A percentile compares a stretch with the other conserved stretches of the same genome.
phyloP scores from a whole-genome alignment of 2,329 filamentous ascomycete species.

The Aureobasidium mangrovei region DNA sequence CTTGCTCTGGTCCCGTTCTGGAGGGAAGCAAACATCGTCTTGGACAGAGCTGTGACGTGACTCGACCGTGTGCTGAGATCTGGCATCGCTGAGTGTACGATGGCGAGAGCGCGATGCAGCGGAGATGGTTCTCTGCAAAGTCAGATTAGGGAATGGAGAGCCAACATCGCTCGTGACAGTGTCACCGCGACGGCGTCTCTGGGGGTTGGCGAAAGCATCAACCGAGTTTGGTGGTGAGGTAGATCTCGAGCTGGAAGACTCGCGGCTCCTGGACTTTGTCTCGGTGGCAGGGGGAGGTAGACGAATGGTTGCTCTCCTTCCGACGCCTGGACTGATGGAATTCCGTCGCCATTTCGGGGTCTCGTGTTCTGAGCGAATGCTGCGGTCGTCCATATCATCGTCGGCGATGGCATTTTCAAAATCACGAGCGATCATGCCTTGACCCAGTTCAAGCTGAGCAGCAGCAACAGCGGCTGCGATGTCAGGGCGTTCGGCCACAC shows the following conservation, averaged over 20 bases:
- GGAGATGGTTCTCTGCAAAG: conserved; percentile 63
- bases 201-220: conserved; percentile 88
- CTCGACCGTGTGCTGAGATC: conserved; percentile 50
- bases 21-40: conserved; percentile 82
- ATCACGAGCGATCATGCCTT: conserved; percentile 53
- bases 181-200: conserved; percentile 67
- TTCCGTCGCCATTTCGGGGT: conserved; percentile 35
- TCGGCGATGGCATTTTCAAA: conserved; percentile 81
- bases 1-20: conserved; percentile 62
- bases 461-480: conserved; percentile 34
- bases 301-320: conserved; percentile 36
- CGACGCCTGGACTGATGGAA: conserved; percentile 28
- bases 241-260: conserved; percentile 50
- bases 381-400: conserved; percentile 54
- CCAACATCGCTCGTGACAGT: conserved; percentile 50
- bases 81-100: conserved; percentile 51
- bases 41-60: conserved; percentile 61
- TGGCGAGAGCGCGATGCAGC: conserved; percentile 54
- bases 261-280: conserved; percentile 20
- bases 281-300: not conserved
- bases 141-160: conserved; percentile 47
- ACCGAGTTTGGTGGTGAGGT: conserved; percentile 91
- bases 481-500: conserved; percentile 43
- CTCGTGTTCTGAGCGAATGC: conserved; percentile 26
- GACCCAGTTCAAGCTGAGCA: conserved; percentile 34